These are phyloP conservation scores for Brasilioporus rufonigricans DNA, from an alignment of 768 basidiomycete genomes.

Conservation along the genomic window DNA sequence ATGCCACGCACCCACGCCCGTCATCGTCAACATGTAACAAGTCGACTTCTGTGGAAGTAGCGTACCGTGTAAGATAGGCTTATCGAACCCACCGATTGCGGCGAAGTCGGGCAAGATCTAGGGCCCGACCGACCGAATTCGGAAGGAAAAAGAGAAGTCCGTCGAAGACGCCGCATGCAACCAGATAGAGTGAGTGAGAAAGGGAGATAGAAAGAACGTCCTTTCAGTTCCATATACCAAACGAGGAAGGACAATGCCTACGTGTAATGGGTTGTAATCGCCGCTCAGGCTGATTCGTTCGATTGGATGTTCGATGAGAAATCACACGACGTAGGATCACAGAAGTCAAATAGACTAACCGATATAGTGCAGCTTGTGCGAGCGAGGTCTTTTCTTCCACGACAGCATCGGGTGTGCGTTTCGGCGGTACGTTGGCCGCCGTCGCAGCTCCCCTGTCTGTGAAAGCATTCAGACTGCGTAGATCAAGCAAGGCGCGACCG, in stretches of 20 bases:
- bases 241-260: conserved; percentile 31
- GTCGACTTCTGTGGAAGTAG: neutral
- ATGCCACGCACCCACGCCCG: neutral
- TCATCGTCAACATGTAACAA: neutral
- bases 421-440: conserved; percentile 76
- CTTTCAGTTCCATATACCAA: neutral
- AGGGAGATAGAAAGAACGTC: neutral
- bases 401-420: conserved; percentile 80
- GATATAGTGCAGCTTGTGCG: conserved; percentile 88
- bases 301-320: neutral
- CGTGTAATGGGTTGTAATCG: conserved; percentile 89
- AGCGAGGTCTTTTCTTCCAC: conserved; percentile 83
- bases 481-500: neutral
- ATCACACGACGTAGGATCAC: neutral
- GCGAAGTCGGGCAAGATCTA: conserved; percentile 94
- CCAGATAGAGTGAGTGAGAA: neutral
- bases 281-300: conserved; percentile 69
- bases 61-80: conserved; percentile 77
- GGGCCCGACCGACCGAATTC: conserved; percentile 3
- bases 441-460: conserved; percentile 88
- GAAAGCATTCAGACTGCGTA: too few species aligned
- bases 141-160: neutral
- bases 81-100: conserved; percentile 90
- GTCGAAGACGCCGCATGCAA: neutral
- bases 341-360: conserved; percentile 44